These are phyloP conservation scores for Prunus campanulata DNA, from an alignment of 306 rosid species.

Conservation along the genomic window DNA sequence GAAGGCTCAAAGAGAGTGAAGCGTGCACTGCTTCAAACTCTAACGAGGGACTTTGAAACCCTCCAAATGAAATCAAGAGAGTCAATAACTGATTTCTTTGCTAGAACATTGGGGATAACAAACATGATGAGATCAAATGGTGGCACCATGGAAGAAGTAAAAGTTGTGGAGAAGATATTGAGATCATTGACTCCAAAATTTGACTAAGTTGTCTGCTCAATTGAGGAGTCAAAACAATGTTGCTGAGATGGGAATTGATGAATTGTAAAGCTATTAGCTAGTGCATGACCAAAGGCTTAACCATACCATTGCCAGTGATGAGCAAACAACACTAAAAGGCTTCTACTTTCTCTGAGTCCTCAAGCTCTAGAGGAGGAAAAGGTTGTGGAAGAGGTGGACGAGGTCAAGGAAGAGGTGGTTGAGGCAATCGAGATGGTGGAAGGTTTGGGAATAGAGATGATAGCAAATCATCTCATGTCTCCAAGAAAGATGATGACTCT, in stretches of 20 bases:
- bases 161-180: no score
- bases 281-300: background rate
- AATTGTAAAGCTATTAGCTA: no score
- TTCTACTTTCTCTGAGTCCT: background rate
- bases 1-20: background rate
- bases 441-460: background rate
- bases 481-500: background rate
- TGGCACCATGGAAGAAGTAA: no score
- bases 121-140: no score
- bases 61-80: no score
- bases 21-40: background rate
- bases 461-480: background rate
- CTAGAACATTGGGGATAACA: no score
- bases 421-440: background rate
- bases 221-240: no score
- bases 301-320: background rate
- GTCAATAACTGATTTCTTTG: no score
- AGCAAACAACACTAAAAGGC: background rate
- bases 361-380: background rate
- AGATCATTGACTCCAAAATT: no score
- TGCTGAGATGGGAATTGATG: no score
- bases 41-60: background rate
- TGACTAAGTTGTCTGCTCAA: no score
- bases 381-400: background rate
- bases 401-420: background rate